Base-by-base conservation (phyloP, 2,329 filamentous ascomycete genomes). In the Cytospora piceicola region DNA sequence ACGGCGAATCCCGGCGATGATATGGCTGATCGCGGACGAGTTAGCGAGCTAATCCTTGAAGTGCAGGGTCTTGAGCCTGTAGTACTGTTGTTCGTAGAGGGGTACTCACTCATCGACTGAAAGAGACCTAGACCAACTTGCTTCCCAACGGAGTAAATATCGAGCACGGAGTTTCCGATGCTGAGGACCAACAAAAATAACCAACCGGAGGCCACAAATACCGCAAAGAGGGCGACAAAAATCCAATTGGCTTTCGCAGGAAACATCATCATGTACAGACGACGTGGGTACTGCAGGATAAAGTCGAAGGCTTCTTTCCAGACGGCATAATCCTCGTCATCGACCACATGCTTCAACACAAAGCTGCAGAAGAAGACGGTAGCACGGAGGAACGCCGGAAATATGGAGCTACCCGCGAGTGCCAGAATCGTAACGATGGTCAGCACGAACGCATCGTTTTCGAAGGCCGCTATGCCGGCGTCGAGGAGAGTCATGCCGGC, bases 251-350 rank as follows among this genome's bases (percentile, higher is more conserved):
- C 9, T 0, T 82, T 79, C 3, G 82, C 79, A 0, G 88, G 88
- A 70, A 91, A 91, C 2, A 92, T 77, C 32, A 86, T 85, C 1
- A 86, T 87, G 68, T 87, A 88, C 4, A 88, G 84, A 20, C 86
- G 80, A 2, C 85, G 79, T 0, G 84, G 85, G 51, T 86, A 85
- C 54, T 80, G 78, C 49, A 87, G 79, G 34, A 87, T 83, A 67
- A 86, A 86, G 56, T 77, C 79, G 75, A 32, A 77, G 74, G 64
- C 66, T 20, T 78, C 78, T 30, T 73, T 72, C 53, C 79, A 72
- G 30, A 79, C 75, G 64, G 77, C 77, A 49, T 74, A 73, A 0
- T 76, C 75, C 52, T 75, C 71, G 58, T 77, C 76, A 60, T 64
- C 79, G 59, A 71, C 77, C 29, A 54, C 68, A 55, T 73, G 74